These are phyloP conservation scores for Didymosphaeria variabile DNA, from an alignment of 2,329 filamentous ascomycete genomes.

Conservation along the genomic window DNA sequence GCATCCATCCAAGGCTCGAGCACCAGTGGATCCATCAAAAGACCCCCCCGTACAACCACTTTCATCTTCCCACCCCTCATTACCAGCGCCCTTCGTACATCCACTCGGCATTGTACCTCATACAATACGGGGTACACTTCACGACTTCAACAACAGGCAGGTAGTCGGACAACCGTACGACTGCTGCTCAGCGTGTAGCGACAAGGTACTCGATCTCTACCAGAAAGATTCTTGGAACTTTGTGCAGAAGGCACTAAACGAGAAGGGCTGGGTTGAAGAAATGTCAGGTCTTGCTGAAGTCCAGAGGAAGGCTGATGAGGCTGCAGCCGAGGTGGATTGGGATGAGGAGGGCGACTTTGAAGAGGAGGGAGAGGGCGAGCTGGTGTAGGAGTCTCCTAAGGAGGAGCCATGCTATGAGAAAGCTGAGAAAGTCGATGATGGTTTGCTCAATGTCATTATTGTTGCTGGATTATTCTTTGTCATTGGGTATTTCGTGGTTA, in stretches of 20 bases:
- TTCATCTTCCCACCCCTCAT: slow-evolving; percentile 36
- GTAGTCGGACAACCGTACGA: slow-evolving; percentile 80
- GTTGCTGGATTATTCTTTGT: background rate
- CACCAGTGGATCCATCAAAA: slow-evolving; percentile 36
- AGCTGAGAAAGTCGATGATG: background rate
- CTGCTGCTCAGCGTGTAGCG: slow-evolving; percentile 82
- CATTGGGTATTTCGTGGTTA: background rate
- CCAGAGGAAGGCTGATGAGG: slow-evolving; percentile 59
- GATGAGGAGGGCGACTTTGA: slow-evolving; percentile 65
- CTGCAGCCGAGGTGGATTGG: slow-evolving; percentile 65
- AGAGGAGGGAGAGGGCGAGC: slow-evolving; percentile 19
- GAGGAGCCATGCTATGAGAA: background rate
- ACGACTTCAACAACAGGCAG: slow-evolving; percentile 76
- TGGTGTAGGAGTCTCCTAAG: background rate
- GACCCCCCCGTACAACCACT: slow-evolving; percentile 16
- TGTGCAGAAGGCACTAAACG: slow-evolving; percentile 75
- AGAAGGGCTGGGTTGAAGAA: slow-evolving; percentile 81
- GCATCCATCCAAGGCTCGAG: slow-evolving; percentile 59
- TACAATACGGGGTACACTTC: slow-evolving; percentile 80
- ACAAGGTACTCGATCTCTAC: slow-evolving; percentile 74
- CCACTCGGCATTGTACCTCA: slow-evolving; percentile 80
- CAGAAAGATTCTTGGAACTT: slow-evolving; percentile 76
- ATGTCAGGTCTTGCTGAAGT: slow-evolving; percentile 78
- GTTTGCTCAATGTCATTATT: background rate
- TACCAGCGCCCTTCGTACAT: slow-evolving; percentile 56